phyloP scores from a whole-genome alignment of 441 rosid species.

The Populus hybrid region DNA sequence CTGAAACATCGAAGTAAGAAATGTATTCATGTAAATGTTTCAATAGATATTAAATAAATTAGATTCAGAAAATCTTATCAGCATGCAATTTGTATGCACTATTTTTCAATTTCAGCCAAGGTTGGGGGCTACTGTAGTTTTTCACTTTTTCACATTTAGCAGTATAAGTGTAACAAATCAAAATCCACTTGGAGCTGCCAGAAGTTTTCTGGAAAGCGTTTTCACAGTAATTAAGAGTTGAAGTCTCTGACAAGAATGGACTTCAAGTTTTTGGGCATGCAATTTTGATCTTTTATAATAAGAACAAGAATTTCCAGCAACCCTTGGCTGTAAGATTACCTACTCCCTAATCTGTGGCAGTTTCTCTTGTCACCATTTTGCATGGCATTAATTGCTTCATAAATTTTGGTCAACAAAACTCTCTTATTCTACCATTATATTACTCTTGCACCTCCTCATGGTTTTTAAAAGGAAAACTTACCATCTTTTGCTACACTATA shows the following conservation, averaged over 20 bases:
- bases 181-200: neutral
- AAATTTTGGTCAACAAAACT: neutral
- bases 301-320: neutral
- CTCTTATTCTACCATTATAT: no score
- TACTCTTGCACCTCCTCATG: neutral
- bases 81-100: neutral
- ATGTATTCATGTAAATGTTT: neutral
- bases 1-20: constrained; percentile 38
- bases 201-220: neutral
- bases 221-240: no score
- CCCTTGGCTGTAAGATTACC: neutral
- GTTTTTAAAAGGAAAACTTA: no score
- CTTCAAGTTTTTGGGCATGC: neutral
- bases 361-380: neutral
- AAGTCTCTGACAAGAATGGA: neutral
- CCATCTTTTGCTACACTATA: no score
- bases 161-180: neutral
- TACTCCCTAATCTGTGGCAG: neutral
- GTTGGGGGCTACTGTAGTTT: neutral
- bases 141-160: neutral
- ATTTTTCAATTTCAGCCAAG: neutral
- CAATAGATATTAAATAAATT: neutral
- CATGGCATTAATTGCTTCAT: neutral
- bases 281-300: neutral
- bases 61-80: neutral